phyloP scores from a whole-genome alignment of 805 yeast genomes.

The Candida oleophila region DNA sequence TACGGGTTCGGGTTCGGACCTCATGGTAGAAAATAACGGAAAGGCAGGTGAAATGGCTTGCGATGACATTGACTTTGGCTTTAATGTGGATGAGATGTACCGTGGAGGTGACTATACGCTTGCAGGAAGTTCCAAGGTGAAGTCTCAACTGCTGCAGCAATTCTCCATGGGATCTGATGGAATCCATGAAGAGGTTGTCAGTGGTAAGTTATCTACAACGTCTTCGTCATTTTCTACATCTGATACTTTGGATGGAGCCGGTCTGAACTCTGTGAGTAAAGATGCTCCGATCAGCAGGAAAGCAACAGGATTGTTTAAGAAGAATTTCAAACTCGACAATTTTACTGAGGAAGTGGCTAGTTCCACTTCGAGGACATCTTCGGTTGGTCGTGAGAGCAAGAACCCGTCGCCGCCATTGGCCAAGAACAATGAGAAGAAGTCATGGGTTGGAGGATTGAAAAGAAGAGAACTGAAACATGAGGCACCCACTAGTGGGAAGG shows the following conservation, averaged over 20 bases:
- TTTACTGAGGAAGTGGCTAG: conserved; percentile 2
- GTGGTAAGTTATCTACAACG: conserved; percentile 7
- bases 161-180: background rate
- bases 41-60: conserved; percentile 14
- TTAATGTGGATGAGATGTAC: conserved; percentile 27
- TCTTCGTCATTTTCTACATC: conserved; percentile 7
- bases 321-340: conserved; percentile 7
- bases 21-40: background rate
- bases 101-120: conserved; percentile 31
- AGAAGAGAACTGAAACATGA: conserved; percentile 12
- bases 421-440: conserved; percentile 31
- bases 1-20: conserved; percentile 34
- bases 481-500: conserved; percentile 1
- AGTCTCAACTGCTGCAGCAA: conserved; percentile 7
- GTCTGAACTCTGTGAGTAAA: conserved; percentile 3
- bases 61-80: conserved; percentile 34
- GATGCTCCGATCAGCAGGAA: background rate
- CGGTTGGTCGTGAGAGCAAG: conserved; percentile 13
- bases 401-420: conserved; percentile 4
- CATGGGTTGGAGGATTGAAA: conserved; percentile 31
- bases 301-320: conserved; percentile 3
- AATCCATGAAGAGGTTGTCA: conserved; percentile 3
- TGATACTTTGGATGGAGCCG: conserved; percentile 8
- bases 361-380: conserved; percentile 12
- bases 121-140: conserved; percentile 8